phyloP scores from a whole-genome alignment of 148 eudicot genomes.

The Heliamphora exappendiculata region DNA sequence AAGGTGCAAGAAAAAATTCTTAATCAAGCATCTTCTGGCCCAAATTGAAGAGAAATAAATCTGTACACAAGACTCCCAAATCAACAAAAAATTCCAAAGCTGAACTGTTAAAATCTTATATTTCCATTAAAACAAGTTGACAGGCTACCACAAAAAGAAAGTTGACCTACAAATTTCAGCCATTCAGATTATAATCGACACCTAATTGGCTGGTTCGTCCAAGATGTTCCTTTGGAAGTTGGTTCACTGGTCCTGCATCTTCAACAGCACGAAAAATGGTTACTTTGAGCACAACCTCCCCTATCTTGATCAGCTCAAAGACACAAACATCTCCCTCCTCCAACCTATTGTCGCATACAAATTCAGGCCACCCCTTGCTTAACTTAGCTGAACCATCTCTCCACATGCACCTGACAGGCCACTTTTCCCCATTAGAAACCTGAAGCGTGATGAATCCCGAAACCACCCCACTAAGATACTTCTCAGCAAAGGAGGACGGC shows the following conservation, averaged over 20 bases:
- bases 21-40: constrained; percentile 5
- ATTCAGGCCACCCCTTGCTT: constrained; percentile 34
- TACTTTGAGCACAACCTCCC: constrained; percentile 18
- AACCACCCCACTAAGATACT: constrained; percentile 15
- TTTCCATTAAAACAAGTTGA: constrained; percentile 11
- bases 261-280: constrained; percentile 17
- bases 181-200: constrained; percentile 7
- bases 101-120: background rate
- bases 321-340: constrained; percentile 43
- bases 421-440: constrained; percentile 25
- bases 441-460: constrained; percentile 19
- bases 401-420: constrained; percentile 22
- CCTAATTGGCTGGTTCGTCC: background rate
- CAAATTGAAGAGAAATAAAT: constrained; percentile 1
- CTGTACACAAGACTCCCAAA: constrained; percentile 7
- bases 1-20: background rate
- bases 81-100: background rate
- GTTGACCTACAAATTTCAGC: constrained; percentile 14
- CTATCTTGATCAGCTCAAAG: constrained; percentile 27
- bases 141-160: background rate
- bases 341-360: constrained; percentile 27
- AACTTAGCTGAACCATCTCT: constrained; percentile 13
- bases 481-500: constrained; percentile 26
- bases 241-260: constrained; percentile 14
- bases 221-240: constrained; percentile 4